Conservation (phyloP, 331 rosid species). For the Acacia pycnantha region DNA sequence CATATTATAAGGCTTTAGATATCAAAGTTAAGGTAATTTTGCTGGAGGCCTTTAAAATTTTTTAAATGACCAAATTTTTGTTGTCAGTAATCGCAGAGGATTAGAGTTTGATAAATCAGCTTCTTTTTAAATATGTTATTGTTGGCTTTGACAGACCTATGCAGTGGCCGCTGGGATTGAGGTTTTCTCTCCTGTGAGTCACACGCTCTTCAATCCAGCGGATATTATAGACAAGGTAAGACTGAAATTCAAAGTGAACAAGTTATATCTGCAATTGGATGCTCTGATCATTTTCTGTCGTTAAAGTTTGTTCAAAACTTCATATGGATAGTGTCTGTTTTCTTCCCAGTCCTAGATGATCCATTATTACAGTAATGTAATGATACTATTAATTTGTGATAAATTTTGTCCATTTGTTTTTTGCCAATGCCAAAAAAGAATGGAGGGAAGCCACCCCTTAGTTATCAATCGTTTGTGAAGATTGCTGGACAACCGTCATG, state of each 20-base stretch:
- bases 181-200: conserved; percentile 84
- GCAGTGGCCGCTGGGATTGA: conserved; percentile 71
- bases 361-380: neutral
- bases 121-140: neutral
- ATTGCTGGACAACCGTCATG: conserved; percentile 69
- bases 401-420: conserved; percentile 17
- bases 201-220: conserved; percentile 75
- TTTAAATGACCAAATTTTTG: neutral
- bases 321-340: neutral
- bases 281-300: neutral
- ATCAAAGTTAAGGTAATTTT: conserved; percentile 61
- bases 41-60: neutral
- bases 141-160: conserved; percentile 43
- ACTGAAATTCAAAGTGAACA: neutral
- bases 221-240: conserved; percentile 79
- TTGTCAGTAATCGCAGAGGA: neutral
- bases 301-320: neutral
- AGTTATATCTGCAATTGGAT: conserved; percentile 10
- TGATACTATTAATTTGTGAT: conserved; percentile 23
- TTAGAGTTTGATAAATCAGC: neutral
- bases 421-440: conserved; percentile 52
- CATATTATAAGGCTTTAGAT: conserved; percentile 81
- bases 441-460: conserved; percentile 89
- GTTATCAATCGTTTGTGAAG: conserved; percentile 82
- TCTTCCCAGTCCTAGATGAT: neutral